A percentile compares a stretch with the other conserved stretches of the same genome.
These are phyloP conservation scores for Lecanoromycetidae sp. DNA, from an alignment of 2,329 filamentous ascomycete species.

Conservation along the genomic window DNA sequence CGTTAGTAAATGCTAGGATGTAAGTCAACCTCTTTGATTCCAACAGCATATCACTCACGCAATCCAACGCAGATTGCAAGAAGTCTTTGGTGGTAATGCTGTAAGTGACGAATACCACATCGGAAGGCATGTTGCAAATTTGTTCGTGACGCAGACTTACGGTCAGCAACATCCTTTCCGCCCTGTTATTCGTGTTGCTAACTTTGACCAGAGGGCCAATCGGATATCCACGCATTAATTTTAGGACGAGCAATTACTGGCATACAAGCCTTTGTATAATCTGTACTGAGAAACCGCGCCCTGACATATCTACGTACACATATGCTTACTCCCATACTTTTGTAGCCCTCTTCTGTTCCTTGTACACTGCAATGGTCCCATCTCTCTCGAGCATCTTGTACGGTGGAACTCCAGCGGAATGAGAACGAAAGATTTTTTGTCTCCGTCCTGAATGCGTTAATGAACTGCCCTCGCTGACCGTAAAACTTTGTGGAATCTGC, in stretches of 20 bases:
- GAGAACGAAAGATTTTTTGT: too few relatives aligned
- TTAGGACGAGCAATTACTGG: conserved; percentile 39
- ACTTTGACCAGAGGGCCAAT: conserved; percentile 16
- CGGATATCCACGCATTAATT: conserved; percentile 27
- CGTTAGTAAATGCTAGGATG: conserved; percentile 63
- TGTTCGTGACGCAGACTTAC: conserved; percentile 96
- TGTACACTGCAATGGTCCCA: too few relatives aligned
- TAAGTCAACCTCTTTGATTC: conserved; percentile 25
- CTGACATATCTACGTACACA: too few relatives aligned
- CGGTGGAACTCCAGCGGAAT: too few relatives aligned
- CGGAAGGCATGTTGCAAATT: conserved; percentile 83
- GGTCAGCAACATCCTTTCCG: conserved; percentile 40
- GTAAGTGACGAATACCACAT: conserved; percentile 95
- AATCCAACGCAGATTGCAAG: conserved; percentile 58
- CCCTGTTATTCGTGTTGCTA: conserved; percentile 20
- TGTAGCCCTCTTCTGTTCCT: too few relatives aligned
- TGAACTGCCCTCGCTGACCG: too few relatives aligned
- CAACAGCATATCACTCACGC: neutral
- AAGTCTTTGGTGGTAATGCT: conserved; percentile 96
- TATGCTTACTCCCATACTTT: too few relatives aligned
- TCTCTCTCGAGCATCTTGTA: too few relatives aligned
- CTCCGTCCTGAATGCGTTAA: too few relatives aligned
- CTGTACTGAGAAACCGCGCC: too few relatives aligned
- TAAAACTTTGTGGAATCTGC: too few relatives aligned
- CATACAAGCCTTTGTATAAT: conserved; percentile 19